These are phyloP conservation scores for Mucor irregularis DNA, from an alignment of 371 early-diverging fungal genomes.

Conservation along the genomic window DNA sequence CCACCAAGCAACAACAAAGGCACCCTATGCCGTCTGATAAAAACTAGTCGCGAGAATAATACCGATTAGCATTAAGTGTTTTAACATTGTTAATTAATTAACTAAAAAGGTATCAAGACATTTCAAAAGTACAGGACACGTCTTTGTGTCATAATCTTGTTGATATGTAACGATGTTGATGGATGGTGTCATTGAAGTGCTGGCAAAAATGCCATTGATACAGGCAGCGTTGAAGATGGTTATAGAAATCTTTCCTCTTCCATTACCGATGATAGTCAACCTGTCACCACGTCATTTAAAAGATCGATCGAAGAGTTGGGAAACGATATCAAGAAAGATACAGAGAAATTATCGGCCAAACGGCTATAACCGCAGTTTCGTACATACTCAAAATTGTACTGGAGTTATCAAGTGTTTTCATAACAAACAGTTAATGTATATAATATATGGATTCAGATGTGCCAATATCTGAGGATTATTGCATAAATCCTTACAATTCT, in stretches of 20 bases:
- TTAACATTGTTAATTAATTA: slow-evolving; percentile 9
- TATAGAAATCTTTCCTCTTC: slow-evolving; percentile 6
- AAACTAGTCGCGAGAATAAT: slow-evolving; percentile 7
- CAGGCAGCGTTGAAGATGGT: no score
- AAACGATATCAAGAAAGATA: neutral
- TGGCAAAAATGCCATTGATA: neutral
- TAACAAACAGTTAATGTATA: no score
- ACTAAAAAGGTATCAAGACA: slow-evolving; percentile 9
- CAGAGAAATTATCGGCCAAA: neutral
- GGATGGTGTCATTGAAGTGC: neutral
- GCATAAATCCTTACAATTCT: slow-evolving; percentile 14
- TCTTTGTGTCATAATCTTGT: slow-evolving; percentile 2
- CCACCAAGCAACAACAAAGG: neutral
- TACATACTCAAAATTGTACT: no score
- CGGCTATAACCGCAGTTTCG: slow-evolving; percentile 3
- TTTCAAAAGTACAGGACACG: slow-evolving; percentile 8
- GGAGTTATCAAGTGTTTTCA: no score
- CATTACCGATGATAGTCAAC: slow-evolving; percentile 1
- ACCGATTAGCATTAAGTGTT: slow-evolving; percentile 3
- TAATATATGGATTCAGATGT: no score
- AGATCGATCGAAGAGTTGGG: slow-evolving; percentile 3
- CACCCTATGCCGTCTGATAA: slow-evolving; percentile 4
- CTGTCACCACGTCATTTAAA: slow-evolving; percentile 1
- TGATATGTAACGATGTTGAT: slow-evolving; percentile 1
- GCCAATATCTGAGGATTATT: no score